Evolutionary conservation across 345 rosid species (phyloP), one percentile per base, ranked within the genome.

Genomic region (Rhodamnia rubescens): DNA sequence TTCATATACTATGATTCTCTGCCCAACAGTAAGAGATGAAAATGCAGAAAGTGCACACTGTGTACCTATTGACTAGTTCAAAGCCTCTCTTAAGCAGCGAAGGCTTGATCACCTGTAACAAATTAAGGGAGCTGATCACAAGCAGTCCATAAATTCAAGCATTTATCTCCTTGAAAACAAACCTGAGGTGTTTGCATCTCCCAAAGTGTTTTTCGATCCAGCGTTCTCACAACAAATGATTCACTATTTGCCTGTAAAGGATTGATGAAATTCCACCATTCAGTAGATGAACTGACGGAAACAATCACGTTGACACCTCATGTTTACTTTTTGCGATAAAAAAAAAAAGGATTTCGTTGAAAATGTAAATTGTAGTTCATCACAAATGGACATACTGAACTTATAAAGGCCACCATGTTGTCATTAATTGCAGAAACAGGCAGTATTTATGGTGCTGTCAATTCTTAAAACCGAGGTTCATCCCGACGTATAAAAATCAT

Each of bases 181-280:
- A 95, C 99, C 98, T 97, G 99, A 75, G 98, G 99, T 59, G 99
- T 95, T 87, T 97, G 98, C 98, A 97, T 97, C 88, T 97, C 98
- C 99, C 99, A 95, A 80, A 95, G 96, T 21, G 94, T 97, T 88
- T 92, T 97, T 36, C 98, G 92, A 87, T 97, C 97, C 42, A 97
- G 93, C 78, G 99, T 97, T 91, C 88, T 94, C 75, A 92, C 98
- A 53, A 97, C 98, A 75, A 94, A 94, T 21, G 96, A 94, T 81
- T 95, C 92, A 51, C 91, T 86, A 83, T 92, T 93, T 75, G 94
- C 98, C 99, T 97, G 94, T 24, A 82, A 26, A 16, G 82, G 29
- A 74, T 40, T 29, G 53, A 89, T 24, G 44, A 21, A 81, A 53
- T 47, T 83, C 52, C 29, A 24, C 44, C 55, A 44, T 29, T 8